Base-by-base conservation (phyloP, 2,329 filamentous ascomycete species). In the Fusarium succisae region DNA sequence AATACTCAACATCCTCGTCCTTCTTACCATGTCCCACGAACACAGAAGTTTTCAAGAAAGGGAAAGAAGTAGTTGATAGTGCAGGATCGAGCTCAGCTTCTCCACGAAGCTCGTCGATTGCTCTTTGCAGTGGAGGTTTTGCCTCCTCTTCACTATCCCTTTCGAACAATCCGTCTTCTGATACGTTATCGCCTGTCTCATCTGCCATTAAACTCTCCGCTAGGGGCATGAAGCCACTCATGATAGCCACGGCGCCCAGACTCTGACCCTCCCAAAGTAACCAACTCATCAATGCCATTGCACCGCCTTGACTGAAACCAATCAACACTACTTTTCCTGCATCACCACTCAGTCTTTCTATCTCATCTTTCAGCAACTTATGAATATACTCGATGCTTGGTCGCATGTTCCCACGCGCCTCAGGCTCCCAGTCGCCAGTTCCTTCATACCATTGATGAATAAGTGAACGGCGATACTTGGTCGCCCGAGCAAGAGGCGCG, bases 241-340 rank as follows among this genome's bases (percentile, higher is more conserved):
- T 84, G 1, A 83, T 84, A 12, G 86, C 77, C 18, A 80, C 73
- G 0, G 77, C 86, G 1, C 79, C 85, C 38, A 87, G 65, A 5
- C 78, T 59, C 22, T 77, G 75, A 1, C 82, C 84, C 15, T 84
- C 80, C 85, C 86, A 87, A 5, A 85, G 78, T 62, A 90, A 64
- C 63, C 84, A 70, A 15, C 83, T 80, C 24, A 82, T 75, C 66
- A 90, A 66, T 0, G 82, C 79, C 47, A 85, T 84, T 6, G 87
- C 87, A 70, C 86, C 87, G 1, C 88, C 88, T 70, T 90, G 88
- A 55, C 88, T 90, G 24, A 89, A 77, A 1, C 88, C 88, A 44
- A 86, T 84, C 0, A 90, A 69, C 3, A 88, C 77, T 1, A 89
- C 77, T 47, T 83, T 85, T 18, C 72, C 58, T 1, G 80, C 70